Evolutionary conservation across 805 yeast genomes (phyloP).

Genomic region (Saturnispora besseyi): DNA sequence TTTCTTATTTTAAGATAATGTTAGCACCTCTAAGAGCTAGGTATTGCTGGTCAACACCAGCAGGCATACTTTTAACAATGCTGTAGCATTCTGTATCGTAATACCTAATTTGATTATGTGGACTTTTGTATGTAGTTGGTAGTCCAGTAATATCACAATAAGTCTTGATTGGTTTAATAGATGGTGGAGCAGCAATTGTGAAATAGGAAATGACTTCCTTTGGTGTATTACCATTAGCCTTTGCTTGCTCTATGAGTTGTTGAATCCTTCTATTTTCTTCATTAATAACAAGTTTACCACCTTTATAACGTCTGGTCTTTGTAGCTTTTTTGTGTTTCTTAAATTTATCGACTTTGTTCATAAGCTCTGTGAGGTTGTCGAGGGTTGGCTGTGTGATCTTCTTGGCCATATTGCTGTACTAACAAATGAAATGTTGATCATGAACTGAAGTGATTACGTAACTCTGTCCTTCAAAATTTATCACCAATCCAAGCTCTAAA

Average conservation of each 20-base stretch:
- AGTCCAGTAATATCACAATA: conserved; percentile 94
- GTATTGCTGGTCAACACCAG: conserved; percentile 91
- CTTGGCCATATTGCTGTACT: neutral
- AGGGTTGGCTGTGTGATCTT: conserved; percentile 8
- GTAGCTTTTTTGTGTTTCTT: conserved; percentile 46
- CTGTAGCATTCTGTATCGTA: conserved; percentile 79
- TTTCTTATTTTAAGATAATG: conserved; percentile 51
- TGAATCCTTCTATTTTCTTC: conserved; percentile 71
- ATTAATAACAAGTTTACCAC: conserved; percentile 58
- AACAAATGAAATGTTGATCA: too few species aligned
- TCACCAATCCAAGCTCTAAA: too few species aligned
- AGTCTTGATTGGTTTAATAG: conserved; percentile 66
- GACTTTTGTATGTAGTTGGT: conserved; percentile 65
- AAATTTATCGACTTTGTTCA: conserved; percentile 42
- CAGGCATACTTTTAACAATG: conserved; percentile 66
- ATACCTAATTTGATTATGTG: conserved; percentile 66
- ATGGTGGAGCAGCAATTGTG: conserved; percentile 78
- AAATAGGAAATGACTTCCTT: conserved; percentile 54
- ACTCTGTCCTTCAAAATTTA: too few species aligned
- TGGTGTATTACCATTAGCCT: conserved; percentile 13
- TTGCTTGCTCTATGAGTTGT: conserved; percentile 27
- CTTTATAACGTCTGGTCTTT: conserved; percentile 58
- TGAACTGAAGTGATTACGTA: too few species aligned
- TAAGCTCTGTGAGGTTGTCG: conserved; percentile 28
- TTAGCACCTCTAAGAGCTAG: conserved; percentile 81